Conservation (phyloP, 805 yeast species). For the Yamadazyma phyllophila region DNA sequence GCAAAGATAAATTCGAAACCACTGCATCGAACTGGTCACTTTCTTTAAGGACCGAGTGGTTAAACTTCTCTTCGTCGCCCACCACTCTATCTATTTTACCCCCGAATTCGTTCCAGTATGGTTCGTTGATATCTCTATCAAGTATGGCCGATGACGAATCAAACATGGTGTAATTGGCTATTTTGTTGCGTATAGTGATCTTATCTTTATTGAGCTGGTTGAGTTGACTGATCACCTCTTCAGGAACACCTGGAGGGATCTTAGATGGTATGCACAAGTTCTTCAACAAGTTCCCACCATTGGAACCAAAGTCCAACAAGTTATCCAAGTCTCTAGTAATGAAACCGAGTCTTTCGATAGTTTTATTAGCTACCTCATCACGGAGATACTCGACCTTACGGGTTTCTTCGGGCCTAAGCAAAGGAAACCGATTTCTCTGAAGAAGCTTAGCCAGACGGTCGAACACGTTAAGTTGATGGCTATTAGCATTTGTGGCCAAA, state of each 20-base stretch:
- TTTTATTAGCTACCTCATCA: conserved; percentile 68
- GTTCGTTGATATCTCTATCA: conserved; percentile 44
- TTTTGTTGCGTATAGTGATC: conserved; percentile 48
- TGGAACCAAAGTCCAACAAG: conserved; percentile 71
- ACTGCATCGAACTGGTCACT: conserved; percentile 62
- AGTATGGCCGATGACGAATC: conserved; percentile 60
- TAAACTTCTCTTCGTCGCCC: conserved; percentile 67
- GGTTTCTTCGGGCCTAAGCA: conserved; percentile 40
- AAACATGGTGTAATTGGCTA: conserved; percentile 58
- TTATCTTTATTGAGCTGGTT: conserved; percentile 52
- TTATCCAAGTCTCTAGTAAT: conserved; percentile 60
- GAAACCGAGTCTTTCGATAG: conserved; percentile 73
- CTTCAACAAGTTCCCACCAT: conserved; percentile 61
- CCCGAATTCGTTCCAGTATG: conserved; percentile 41
- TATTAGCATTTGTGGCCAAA: conserved; percentile 27
- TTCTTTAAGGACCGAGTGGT: conserved; percentile 36
- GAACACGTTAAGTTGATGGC: conserved; percentile 45
- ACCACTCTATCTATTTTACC: conserved; percentile 49
- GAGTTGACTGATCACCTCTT: conserved; percentile 38
- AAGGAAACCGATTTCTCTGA: conserved; percentile 58
- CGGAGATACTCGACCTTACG: conserved; percentile 68
- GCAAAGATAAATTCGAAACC: conserved; percentile 67
- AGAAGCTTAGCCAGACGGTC: conserved; percentile 57
- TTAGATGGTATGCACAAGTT: conserved; percentile 30
- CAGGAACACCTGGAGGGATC: conserved; percentile 25